Conservation (phyloP, 1,284 basidiomycete genomes). For the Melampsora allii-populina region DNA sequence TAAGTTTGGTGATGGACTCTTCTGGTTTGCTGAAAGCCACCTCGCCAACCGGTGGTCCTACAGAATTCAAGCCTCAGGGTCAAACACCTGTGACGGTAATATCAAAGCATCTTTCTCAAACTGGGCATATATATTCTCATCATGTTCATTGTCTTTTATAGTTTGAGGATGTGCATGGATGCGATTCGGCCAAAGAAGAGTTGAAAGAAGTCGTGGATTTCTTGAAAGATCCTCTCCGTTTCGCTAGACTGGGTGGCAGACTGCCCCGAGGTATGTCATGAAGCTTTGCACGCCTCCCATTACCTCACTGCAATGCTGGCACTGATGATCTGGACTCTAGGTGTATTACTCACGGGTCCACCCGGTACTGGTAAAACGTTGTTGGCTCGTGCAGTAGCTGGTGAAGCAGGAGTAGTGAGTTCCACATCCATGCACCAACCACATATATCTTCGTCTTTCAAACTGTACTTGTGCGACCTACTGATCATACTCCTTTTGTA, state of each 20-base stretch:
- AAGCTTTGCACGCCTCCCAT: not conserved
- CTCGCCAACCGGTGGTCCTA: constrained; percentile 58
- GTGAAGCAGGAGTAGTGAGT: constrained; percentile 79
- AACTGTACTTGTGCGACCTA: too few relatives aligned
- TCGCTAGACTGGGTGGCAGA: constrained; percentile 82
- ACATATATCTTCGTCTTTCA: too few relatives aligned
- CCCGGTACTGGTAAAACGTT: constrained; percentile 92
- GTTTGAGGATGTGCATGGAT: constrained; percentile 74
- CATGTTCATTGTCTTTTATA: not conserved
- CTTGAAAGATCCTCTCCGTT: constrained; percentile 80
- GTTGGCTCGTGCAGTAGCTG: constrained; percentile 90
- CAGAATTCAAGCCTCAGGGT: constrained; percentile 69
- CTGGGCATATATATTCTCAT: constrained; percentile 53
- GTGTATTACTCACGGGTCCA: constrained; percentile 52
- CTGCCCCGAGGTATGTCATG: constrained; percentile 75
- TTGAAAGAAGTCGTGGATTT: constrained; percentile 89
- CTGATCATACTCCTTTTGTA: constrained; percentile 48
- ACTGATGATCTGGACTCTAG: not conserved
- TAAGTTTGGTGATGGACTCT: constrained; percentile 85
- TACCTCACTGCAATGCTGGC: not conserved
- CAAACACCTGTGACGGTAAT: constrained; percentile 67
- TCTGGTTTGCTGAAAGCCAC: constrained; percentile 85
- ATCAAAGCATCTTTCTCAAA: constrained; percentile 77
- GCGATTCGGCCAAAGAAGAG: constrained; percentile 70
- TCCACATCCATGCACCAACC: not conserved